Conservation (phyloP, 257 asterid genomes). For the Verbena officinalis region DNA sequence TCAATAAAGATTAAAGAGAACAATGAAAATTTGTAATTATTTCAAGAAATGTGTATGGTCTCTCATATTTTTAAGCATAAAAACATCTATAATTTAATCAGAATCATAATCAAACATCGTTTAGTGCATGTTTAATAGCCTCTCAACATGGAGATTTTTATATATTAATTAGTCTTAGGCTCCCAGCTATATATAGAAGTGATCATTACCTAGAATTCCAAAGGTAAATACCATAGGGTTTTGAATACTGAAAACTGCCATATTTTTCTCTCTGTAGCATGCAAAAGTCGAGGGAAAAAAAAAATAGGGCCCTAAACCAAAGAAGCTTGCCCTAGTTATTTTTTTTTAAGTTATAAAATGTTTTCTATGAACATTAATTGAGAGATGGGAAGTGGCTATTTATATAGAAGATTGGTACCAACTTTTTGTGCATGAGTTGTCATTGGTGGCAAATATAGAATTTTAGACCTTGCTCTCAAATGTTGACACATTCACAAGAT, state of each 20-base stretch:
- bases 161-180: too few species aligned
- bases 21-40: too few species aligned
- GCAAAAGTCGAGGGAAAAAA: not conserved
- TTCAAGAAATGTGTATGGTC: not conserved
- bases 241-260: conserved; percentile 22
- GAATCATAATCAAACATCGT: not conserved
- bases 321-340: not conserved
- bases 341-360: not conserved
- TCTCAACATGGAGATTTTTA: not conserved
- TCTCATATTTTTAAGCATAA: not conserved
- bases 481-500: conserved; percentile 23
- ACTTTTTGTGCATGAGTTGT: conserved; percentile 8
- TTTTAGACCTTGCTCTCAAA: conserved; percentile 4
- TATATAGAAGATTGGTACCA: conserved; percentile 18
- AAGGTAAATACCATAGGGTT: conserved; percentile 28
- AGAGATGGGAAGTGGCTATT: conserved; percentile 19
- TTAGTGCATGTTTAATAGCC: not conserved
- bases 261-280: not conserved
- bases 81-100: not conserved
- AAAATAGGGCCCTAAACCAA: not conserved
- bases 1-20: too few species aligned
- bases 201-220: conserved; percentile 38
- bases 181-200: too few species aligned
- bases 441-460: not conserved
- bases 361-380: conserved; percentile 24